Evolutionary conservation across 208 protist species (phyloP).

Genomic region (Naegleria lovaniensis): DNA sequence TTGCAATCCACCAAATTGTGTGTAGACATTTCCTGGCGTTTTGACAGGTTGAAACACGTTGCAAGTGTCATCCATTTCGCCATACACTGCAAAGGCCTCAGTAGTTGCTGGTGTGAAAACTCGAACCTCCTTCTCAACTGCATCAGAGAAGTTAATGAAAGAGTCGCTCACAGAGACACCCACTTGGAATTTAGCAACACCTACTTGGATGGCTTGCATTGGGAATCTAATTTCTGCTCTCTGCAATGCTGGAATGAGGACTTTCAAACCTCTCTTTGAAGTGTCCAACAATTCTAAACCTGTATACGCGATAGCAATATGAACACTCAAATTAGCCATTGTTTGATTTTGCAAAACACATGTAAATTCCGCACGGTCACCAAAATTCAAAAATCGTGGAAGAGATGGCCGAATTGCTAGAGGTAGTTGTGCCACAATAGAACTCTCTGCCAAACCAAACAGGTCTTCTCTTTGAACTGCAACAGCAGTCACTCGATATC

Average conservation of each 20-base stretch:
- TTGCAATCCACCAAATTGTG: constrained; percentile 34
- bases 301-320: constrained; percentile 6
- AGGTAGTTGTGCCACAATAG: constrained; percentile 29
- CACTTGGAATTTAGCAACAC: constrained; percentile 29
- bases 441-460: constrained; percentile 29
- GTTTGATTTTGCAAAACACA: constrained; percentile 35
- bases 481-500: constrained; percentile 13
- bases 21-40: constrained; percentile 23
- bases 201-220: not conserved
- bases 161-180: not conserved
- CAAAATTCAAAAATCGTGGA: constrained; percentile 36
- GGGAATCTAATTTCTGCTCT: constrained; percentile 24
- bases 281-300: constrained; percentile 5
- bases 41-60: constrained; percentile 1
- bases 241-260: not conserved
- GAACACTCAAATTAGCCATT: not conserved
- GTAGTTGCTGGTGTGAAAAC: constrained; percentile 30
- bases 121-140: constrained; percentile 13
- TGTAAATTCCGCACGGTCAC: constrained; percentile 29
- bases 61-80: not conserved
- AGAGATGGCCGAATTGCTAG: constrained; percentile 30
- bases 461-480: not conserved
- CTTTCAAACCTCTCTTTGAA: not conserved
- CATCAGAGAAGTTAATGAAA: constrained; percentile 9
- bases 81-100: constrained; percentile 37